Evolutionary conservation across 1,284 basidiomycete genomes (phyloP), one percentile per base, ranked within the genome.

Genomic region (Trametes hirsuta): DNA sequence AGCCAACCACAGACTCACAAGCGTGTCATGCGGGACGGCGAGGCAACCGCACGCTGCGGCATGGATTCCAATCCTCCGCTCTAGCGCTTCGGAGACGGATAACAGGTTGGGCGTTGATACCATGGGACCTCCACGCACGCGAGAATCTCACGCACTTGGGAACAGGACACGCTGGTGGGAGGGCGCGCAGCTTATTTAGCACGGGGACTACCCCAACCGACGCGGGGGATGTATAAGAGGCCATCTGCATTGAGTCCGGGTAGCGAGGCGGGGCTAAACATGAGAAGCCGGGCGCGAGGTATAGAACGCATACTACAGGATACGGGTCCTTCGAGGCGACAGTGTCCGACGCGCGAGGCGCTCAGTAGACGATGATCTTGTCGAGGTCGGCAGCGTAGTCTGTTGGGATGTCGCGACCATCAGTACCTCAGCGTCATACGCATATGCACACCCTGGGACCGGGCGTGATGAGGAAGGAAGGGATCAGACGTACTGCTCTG

Each of bases 361-460:
- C 39, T 70, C 66, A 72, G 68, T 84, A 86, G 4, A 87, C 84
- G 50, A 86, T 75, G 66, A 87, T 84, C 73, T 80, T 85, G 72
- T 87, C 84, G 47, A 86, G 74, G 68, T 86, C 84, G n/a, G 75
- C 84, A 24, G 84, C 84, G 68, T 81, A 86, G 63, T 74, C 84
- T 84, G 63, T 44, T 30, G 25, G 24, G 53, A 53, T 30, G 55
- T 53, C 56, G 30, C 25, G n/a, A 25, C 10, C 53, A 40, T 45
- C 15, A 30, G 30, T 8, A 30, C 8, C n/a, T 45, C 45, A 36
- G 51, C 21, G n/a, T 36, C 30, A 30, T 30, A 30, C 30, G 8
- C 5, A 30, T 30, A 30, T 8, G 30, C 30, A 30, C 30, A 8
- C 30, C 30, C 30, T 8, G 30, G 8, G 30, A 30, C 30, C 8